These are phyloP conservation scores for Pyrus pyrifolia DNA, from an alignment of 306 rosid genomes.

Conservation along the genomic window DNA sequence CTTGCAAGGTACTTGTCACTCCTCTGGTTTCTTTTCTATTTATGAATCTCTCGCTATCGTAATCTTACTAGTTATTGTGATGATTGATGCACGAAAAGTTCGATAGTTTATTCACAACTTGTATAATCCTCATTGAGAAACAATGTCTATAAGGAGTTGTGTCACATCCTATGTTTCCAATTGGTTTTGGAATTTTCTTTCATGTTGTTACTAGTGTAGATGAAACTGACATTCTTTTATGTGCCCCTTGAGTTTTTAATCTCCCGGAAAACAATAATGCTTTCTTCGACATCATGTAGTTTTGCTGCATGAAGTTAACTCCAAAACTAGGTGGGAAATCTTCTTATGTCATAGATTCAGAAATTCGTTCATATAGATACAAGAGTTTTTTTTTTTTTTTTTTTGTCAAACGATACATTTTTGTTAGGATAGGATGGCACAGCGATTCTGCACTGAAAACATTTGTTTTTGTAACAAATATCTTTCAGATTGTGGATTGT, in stretches of 20 bases:
- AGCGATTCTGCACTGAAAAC: background rate
- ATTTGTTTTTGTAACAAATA: background rate
- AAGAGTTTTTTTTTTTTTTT: too few relatives aligned
- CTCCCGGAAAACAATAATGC: background rate
- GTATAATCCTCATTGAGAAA: too few relatives aligned
- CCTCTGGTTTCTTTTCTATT: constrained; percentile 7
- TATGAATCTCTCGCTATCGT: background rate
- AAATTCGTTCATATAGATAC: background rate
- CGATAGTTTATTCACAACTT: background rate
- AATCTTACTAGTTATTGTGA: background rate
- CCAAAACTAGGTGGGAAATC: background rate
- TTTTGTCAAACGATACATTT: too few relatives aligned
- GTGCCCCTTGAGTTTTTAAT: background rate
- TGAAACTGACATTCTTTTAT: too few relatives aligned
- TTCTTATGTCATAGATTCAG: background rate
- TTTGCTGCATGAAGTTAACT: background rate
- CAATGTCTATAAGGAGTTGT: too few relatives aligned
- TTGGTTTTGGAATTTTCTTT: background rate
- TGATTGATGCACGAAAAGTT: too few relatives aligned
- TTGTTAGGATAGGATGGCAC: background rate
- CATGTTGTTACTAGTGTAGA: background rate
- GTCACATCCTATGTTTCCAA: too few relatives aligned
- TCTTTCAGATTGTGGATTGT: background rate
- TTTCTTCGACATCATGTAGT: background rate
- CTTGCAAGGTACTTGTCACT: constrained; percentile 65